phyloP scores from a whole-genome alignment of 2,329 filamentous ascomycete genomes.

The Apiospora marii region DNA sequence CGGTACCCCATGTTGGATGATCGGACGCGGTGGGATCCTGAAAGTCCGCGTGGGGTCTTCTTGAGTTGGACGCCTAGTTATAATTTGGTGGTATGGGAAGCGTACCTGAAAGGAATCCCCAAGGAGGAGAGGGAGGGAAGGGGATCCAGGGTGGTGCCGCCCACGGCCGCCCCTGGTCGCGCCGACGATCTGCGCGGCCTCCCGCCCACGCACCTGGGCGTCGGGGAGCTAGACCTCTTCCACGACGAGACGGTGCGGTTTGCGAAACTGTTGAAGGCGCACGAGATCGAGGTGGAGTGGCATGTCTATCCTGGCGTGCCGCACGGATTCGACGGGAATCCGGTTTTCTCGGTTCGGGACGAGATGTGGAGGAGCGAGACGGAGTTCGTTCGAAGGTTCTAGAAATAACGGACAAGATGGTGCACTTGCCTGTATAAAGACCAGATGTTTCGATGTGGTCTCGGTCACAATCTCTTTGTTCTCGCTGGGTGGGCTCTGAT shows the following conservation, averaged over 20 bases:
- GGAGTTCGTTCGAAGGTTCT: not conserved
- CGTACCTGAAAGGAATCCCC: not conserved
- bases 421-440: too few species aligned
- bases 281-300: constrained; percentile 17
- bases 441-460: too few species aligned
- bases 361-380: not conserved
- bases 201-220: constrained; percentile 29
- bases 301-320: not conserved
- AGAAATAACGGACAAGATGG: too few species aligned
- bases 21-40: not conserved
- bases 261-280: constrained; percentile 26
- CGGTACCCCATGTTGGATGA: not conserved
- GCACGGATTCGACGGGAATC: not conserved
- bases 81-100: not conserved
- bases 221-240: constrained; percentile 32
- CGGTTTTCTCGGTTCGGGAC: not conserved
- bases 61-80: not conserved
- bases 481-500: too few species aligned
- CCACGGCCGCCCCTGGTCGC: constrained; percentile 29
- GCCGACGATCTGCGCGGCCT: constrained; percentile 28
- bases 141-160: constrained; percentile 16
- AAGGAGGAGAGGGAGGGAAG: not conserved
- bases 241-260: constrained; percentile 29
- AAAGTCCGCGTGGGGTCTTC: not conserved
- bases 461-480: too few species aligned